Percentiles rank a stretch among this genome's conserved stretches.
Evolutionary conservation across 164 flowering plant genomes (phyloP).

Genomic region (Nymphaea colorata): DNA sequence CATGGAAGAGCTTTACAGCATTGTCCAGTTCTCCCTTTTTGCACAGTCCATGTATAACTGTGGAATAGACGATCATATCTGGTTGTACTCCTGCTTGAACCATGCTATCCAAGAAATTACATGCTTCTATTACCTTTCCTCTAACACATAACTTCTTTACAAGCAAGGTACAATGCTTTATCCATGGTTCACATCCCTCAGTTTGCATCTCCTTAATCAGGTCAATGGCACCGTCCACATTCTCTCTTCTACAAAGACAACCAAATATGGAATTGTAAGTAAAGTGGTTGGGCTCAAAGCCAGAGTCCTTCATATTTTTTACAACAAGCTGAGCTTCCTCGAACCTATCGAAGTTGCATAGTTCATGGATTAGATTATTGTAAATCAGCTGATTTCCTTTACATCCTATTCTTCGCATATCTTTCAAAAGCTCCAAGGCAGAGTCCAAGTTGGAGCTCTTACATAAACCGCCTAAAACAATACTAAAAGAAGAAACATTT

Average conservation of each 20-base stretch:
- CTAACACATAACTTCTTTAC: conserved; percentile 41
- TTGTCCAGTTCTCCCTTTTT: conserved; percentile 33
- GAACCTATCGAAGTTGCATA: conserved; percentile 49
- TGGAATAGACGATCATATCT: conserved; percentile 58
- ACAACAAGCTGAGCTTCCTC: conserved; percentile 46
- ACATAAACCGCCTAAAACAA: conserved; percentile 59
- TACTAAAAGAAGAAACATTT: conserved; percentile 34
- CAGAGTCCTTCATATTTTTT: conserved; percentile 47
- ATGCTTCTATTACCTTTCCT: conserved; percentile 46
- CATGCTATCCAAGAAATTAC: conserved; percentile 48
- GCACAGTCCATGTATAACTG: conserved; percentile 49
- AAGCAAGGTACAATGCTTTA: conserved; percentile 52
- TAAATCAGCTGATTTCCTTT: conserved; percentile 27
- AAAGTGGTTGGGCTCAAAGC: conserved; percentile 53
- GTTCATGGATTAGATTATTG: conserved; percentile 55
- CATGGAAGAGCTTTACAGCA: conserved; percentile 46
- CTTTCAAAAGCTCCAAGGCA: conserved; percentile 45
- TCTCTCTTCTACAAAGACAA: conserved; percentile 50
- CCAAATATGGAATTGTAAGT: conserved; percentile 60
- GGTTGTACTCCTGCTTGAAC: conserved; percentile 50
- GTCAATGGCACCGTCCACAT: conserved; percentile 41
- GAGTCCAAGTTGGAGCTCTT: conserved; percentile 36
- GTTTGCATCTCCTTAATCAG: conserved; percentile 49
- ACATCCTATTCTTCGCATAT: conserved; percentile 41
- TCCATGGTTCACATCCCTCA: conserved; percentile 74